Conservation (phyloP, 768 basidiomycete genomes). For the Tylopilus cervinicoccineus region DNA sequence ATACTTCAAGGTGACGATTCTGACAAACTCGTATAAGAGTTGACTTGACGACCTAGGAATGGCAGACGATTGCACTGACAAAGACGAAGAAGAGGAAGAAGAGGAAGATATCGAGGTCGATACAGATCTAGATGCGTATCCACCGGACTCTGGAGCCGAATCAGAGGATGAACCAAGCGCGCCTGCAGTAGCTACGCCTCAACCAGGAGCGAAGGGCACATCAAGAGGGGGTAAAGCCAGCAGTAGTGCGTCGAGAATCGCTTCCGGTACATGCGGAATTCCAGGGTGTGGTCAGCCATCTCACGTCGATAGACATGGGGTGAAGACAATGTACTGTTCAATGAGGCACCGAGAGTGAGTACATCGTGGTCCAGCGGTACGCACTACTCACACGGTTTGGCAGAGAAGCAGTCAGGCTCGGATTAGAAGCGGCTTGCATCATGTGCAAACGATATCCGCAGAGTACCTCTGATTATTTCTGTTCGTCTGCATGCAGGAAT, state of each 20-base stretch:
- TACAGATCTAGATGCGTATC: slow-evolving; percentile 32
- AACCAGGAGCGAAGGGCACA: slow-evolving; percentile 4
- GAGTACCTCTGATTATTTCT: slow-evolving; percentile 59
- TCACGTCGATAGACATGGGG: slow-evolving; percentile 51
- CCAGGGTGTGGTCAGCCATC: slow-evolving; percentile 55
- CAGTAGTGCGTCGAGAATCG: neutral
- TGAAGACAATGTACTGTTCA: slow-evolving; percentile 54
- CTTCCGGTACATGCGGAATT: slow-evolving; percentile 46
- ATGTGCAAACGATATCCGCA: slow-evolving; percentile 63
- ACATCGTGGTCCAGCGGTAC: neutral
- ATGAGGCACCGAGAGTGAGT: slow-evolving; percentile 60
- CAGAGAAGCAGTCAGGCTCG: slow-evolving; percentile 56
- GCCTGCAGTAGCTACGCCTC: slow-evolving; percentile 8
- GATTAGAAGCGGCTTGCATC: slow-evolving; percentile 53
- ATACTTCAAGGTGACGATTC: slow-evolving; percentile 20
- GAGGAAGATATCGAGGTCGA: slow-evolving; percentile 18
- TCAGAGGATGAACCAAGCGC: slow-evolving; percentile 19
- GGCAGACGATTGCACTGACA: slow-evolving; percentile 25
- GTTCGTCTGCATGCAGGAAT: slow-evolving; percentile 53
- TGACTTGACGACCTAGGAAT: slow-evolving; percentile 8
- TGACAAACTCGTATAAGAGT: slow-evolving; percentile 5
- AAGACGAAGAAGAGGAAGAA: slow-evolving; percentile 24
- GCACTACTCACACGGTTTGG: slow-evolving; percentile 7
- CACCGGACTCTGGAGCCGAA: slow-evolving; percentile 27
- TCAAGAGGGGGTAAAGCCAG: slow-evolving; percentile 12